phyloP scores from a whole-genome alignment of 1,139 yeast species.

The Kluyveromyces sp. region DNA sequence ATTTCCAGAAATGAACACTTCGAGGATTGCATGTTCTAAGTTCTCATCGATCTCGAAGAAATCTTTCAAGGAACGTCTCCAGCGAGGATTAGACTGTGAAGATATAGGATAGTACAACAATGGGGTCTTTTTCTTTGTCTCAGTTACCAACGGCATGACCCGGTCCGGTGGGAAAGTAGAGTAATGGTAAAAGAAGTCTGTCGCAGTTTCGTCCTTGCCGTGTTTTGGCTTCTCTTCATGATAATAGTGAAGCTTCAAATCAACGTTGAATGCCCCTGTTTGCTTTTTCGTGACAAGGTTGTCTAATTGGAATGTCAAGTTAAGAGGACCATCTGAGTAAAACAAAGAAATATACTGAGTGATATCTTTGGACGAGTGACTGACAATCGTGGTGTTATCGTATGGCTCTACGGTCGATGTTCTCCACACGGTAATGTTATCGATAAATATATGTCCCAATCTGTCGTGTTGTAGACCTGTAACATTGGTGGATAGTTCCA shows the following conservation, averaged over 20 bases:
- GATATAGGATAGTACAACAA: slow-evolving; percentile 11
- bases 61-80: slow-evolving; percentile 10
- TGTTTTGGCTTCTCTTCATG: slow-evolving; percentile 22
- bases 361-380: slow-evolving; percentile 55
- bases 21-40: slow-evolving; percentile 29
- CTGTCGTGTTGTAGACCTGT: slow-evolving; percentile 73
- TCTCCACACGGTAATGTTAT: slow-evolving; percentile 71
- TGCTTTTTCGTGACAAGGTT: slow-evolving; percentile 51
- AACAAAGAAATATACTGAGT: slow-evolving; percentile 52
- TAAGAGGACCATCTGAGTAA: slow-evolving; percentile 30
- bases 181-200: slow-evolving; percentile 4
- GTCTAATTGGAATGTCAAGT: slow-evolving; percentile 54
- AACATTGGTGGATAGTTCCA: slow-evolving; percentile 52
- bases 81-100: slow-evolving; percentile 11
- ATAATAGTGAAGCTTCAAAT: slow-evolving; percentile 48
- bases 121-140: slow-evolving; percentile 9
- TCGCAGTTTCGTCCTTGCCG: slow-evolving; percentile 5
- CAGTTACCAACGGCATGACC: slow-evolving; percentile 8
- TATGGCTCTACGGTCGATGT: slow-evolving; percentile 78
- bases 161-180: slow-evolving; percentile 8
- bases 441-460: slow-evolving; percentile 59
- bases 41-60: slow-evolving; percentile 1
- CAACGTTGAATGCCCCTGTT: slow-evolving; percentile 56
- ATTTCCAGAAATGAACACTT: slow-evolving; percentile 67
- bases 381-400: slow-evolving; percentile 40